Base-by-base conservation (phyloP, 2,329 filamentous ascomycete genomes). In the Beauveria bassiana region DNA sequence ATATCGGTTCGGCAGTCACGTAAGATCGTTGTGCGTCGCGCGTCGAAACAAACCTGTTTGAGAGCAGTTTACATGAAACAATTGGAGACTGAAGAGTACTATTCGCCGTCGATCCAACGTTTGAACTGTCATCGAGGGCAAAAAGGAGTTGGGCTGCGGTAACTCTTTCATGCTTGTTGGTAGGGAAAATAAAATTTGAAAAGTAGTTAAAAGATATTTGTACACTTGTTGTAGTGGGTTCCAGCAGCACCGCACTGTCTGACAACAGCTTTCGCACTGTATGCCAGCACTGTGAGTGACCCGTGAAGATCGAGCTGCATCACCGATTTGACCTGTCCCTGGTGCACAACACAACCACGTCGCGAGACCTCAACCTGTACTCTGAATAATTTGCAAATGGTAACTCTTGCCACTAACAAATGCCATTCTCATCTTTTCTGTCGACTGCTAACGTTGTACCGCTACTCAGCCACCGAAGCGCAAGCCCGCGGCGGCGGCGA, bases 381-480 rank as follows among this genome's bases (percentile, higher is more conserved):
- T 20, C 10, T 20, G 6, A 9, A 46, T 8, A 22, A 1, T 42
- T 10, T 52, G 12, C 52, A 61, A 50, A 61, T 61, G 59, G 59
- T 61, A 43, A 31, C 20, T n/a, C 3, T 14, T 16, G 34, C 5
- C 3, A 3, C 26, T 9, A 18, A 18, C 1, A 14, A 8, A 28
- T 14, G 12, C 16, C 14, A n/a, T 9, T 3, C 8, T 5, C 3
- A n/a, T 5, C 7, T 7, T 3, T 43, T 42, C 3, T 16, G 53
- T 5, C 20, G 43, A 38, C 20, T 49, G 14, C 49, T 16, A 22
- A 42, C 14, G 34, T 16, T 38, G 34, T 34, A 24, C n/a, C 63
- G 62, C 47, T 8, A 22, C 20, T 24, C 62, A 84, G 80, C 81
- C 81, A 66, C 77, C 81, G n/a, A 82, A 81, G 72, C 81, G 81